A percentile compares a stretch with the other conserved stretches of the same genome.
phyloP scores from a whole-genome alignment of 2,329 filamentous ascomycete genomes.

The Phialocephala sp. region DNA sequence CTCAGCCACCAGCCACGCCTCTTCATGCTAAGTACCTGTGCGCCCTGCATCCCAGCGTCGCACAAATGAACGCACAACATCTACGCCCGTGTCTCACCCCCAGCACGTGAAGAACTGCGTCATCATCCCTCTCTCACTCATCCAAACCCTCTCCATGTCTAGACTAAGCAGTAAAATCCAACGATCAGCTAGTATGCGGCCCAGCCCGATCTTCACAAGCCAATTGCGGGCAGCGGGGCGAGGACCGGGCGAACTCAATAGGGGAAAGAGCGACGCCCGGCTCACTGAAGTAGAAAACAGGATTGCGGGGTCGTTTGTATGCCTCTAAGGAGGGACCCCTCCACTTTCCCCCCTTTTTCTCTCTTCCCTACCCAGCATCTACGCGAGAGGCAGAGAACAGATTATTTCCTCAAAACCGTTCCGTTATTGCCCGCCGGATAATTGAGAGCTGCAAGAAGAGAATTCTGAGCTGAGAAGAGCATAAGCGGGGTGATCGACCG shows the following conservation, averaged over 20 bases:
- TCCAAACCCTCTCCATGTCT: background rate
- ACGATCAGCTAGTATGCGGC: background rate
- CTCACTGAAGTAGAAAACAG: background rate
- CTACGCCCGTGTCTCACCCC: background rate
- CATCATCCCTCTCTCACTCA: background rate
- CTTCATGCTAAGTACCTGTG: background rate
- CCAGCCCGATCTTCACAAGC: background rate
- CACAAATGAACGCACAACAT: background rate
- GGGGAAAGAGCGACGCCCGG: background rate
- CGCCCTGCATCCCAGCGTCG: background rate
- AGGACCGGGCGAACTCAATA: background rate
- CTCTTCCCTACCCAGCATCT: background rate
- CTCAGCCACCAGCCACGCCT: background rate
- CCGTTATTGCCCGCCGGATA: conserved; percentile 17
- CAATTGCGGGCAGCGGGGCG: background rate
- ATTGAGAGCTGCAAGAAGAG: conserved; percentile 11
- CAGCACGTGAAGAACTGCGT: background rate
- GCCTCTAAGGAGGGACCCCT: background rate
- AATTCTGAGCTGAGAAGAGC: background rate
- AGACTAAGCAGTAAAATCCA: background rate
- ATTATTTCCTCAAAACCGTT: background rate
- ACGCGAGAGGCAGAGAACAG: background rate
- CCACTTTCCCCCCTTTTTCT: background rate
- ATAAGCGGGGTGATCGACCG: background rate
- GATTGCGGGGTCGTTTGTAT: conserved; percentile 7